Conservation (phyloP, 805 yeast species). For the Tetrapisispora phaffii region DNA sequence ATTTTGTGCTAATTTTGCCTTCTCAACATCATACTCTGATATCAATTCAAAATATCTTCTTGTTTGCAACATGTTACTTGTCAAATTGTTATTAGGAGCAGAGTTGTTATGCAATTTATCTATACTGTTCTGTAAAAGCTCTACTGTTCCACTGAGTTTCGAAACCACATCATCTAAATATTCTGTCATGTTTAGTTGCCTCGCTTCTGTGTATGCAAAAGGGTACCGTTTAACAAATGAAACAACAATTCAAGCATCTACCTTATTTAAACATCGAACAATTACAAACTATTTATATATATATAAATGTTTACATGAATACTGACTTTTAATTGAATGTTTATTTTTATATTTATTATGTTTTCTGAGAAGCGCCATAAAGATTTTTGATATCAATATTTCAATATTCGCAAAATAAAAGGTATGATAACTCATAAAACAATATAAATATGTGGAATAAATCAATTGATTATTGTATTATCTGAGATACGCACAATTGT, state of each 20-base stretch:
- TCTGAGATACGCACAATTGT: no score
- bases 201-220: no score
- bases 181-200: conserved; percentile 14
- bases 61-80: conserved; percentile 18
- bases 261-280: no score
- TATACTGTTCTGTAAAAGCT: conserved; percentile 16
- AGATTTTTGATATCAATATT: background rate
- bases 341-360: background rate
- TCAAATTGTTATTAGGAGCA: conserved; percentile 15
- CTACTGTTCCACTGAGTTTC: conserved; percentile 16
- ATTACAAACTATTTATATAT: no score
- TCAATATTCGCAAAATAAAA: background rate
- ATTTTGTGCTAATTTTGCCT: conserved; percentile 25
- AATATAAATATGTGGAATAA: no score
- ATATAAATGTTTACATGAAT: no score
- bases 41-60: conserved; percentile 23
- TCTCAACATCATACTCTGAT: conserved; percentile 28
- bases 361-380: background rate
- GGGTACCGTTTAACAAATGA: no score
- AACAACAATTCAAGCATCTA: no score
- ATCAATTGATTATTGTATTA: no score
- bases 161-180: conserved; percentile 17
- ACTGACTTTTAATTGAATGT: no score
- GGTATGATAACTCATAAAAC: no score
- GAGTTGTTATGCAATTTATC: conserved; percentile 12